Conservation (phyloP, 352 stramenopile species). For the Blastocystis sp. region DNA sequence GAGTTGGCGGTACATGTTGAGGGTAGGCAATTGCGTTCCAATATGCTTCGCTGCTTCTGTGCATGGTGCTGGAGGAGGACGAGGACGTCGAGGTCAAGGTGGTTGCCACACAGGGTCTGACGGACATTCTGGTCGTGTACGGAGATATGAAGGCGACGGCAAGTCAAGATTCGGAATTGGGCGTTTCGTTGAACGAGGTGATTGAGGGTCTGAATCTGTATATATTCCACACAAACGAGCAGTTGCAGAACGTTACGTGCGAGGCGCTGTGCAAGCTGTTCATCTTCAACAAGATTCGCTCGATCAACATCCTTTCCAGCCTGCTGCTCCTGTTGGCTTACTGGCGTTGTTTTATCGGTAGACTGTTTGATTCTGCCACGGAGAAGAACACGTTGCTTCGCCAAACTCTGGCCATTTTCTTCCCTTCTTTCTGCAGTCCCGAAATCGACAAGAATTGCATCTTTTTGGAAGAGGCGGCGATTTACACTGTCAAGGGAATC, state of each 20-base stretch:
- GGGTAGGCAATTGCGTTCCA: slow-evolving; percentile 40
- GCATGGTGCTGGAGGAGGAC: slow-evolving; percentile 42
- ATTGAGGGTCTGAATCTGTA: background rate
- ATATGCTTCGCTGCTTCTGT: slow-evolving; percentile 20
- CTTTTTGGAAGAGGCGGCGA: slow-evolving; percentile 31
- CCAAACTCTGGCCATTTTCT: slow-evolving; percentile 45
- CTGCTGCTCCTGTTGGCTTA: slow-evolving; percentile 13
- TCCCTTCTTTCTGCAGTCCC: slow-evolving; percentile 37
- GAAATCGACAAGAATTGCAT: slow-evolving; percentile 54
- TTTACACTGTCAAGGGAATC: slow-evolving; percentile 49
- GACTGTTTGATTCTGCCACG: slow-evolving; percentile 48
- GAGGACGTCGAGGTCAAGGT: slow-evolving; percentile 3
- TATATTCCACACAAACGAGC: slow-evolving; percentile 31
- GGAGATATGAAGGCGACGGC: slow-evolving; percentile 3
- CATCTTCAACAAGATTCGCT: slow-evolving; percentile 50
- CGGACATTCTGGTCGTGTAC: slow-evolving; percentile 4
- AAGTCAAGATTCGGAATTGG: slow-evolving; percentile 26
- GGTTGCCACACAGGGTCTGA: slow-evolving; percentile 5
- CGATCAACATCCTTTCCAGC: slow-evolving; percentile 9
- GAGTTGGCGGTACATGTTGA: background rate
- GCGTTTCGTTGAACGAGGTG: slow-evolving; percentile 41
- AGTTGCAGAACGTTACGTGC: background rate
- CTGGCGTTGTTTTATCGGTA: background rate
- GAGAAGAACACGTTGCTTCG: background rate
- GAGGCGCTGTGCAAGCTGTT: slow-evolving; percentile 15